phyloP scores from a whole-genome alignment of 23 red algal species.

The Gracilaria gracilis region DNA sequence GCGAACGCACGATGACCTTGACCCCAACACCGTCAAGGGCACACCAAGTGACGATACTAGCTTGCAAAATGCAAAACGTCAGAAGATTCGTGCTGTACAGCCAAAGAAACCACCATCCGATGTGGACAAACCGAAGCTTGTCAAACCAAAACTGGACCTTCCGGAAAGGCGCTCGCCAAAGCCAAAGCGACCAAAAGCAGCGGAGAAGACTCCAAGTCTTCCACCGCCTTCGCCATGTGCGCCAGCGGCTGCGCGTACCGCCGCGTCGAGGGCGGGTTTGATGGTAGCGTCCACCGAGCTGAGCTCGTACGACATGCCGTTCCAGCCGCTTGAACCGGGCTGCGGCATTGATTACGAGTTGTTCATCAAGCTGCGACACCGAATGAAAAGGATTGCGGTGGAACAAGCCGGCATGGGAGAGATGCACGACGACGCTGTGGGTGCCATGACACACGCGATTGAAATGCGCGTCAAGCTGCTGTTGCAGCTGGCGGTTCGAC shows the following conservation, averaged over 20 bases:
- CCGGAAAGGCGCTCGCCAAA: slow-evolving; percentile 21
- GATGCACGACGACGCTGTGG: slow-evolving; percentile 78
- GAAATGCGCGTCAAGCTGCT: slow-evolving; percentile 76
- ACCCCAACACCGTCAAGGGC: slow-evolving; percentile 11
- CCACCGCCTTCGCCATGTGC: slow-evolving; percentile 24
- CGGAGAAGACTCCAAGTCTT: slow-evolving; percentile 28
- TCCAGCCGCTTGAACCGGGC: slow-evolving; percentile 68
- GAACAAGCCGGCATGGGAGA: slow-evolving; percentile 51
- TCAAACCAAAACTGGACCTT: neutral
- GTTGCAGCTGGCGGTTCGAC: slow-evolving; percentile 54
- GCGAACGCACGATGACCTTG: slow-evolving; percentile 3
- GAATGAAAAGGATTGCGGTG: slow-evolving; percentile 46
- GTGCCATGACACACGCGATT: slow-evolving; percentile 38
- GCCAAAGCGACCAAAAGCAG: slow-evolving; percentile 15
- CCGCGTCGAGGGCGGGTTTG: neutral
- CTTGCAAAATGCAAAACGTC: neutral
- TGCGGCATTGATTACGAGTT: slow-evolving; percentile 68
- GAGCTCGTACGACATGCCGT: slow-evolving; percentile 77
- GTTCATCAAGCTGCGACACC: slow-evolving; percentile 68
- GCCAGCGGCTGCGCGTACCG: neutral
- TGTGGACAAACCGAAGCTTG: neutral
- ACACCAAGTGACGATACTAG: slow-evolving; percentile 23
- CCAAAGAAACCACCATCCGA: neutral
- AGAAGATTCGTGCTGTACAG: neutral
- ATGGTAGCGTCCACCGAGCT: slow-evolving; percentile 6